Conservation (phyloP, 306 rosid genomes). For the Quercus alba region DNA sequence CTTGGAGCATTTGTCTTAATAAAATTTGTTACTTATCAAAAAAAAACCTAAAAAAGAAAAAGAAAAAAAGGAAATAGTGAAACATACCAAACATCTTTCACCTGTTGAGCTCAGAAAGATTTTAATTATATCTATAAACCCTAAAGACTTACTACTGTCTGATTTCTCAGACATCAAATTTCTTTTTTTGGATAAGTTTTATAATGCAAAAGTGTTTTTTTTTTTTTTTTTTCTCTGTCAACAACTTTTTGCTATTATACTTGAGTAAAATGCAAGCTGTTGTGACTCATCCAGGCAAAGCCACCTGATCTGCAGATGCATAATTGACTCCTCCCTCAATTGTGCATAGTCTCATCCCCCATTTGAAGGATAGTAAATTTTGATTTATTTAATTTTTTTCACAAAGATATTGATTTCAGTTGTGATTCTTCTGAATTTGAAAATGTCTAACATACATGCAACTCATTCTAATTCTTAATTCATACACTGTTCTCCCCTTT, state of each 20-base stretch:
- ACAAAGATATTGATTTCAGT: neutral
- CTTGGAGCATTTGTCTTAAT: too few relatives aligned
- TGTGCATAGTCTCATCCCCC: neutral
- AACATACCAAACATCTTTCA: neutral
- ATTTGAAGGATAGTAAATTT: neutral
- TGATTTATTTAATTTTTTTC: neutral
- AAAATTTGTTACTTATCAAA: too few relatives aligned
- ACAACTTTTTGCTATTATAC: neutral
- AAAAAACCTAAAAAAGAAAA: too few relatives aligned
- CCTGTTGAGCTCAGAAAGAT: neutral
- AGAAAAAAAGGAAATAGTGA: neutral
- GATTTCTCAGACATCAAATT: neutral
- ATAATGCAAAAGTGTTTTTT: neutral
- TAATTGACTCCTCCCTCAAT: neutral
- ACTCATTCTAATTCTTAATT: neutral
- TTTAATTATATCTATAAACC: slow-evolving; percentile 9
- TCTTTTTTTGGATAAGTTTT: too few relatives aligned
- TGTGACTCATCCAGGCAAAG: neutral
- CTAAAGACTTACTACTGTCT: neutral
- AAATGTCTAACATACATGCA: neutral
- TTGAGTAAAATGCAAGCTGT: neutral
- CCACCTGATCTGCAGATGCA: neutral
- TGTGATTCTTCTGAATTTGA: neutral
- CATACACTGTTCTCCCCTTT: neutral
- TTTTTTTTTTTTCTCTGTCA: neutral